Percentiles rank a stretch among this genome's conserved stretches.
Evolutionary conservation across 1,284 basidiomycete genomes (phyloP).

Genomic region (Schizopora paradoxa): DNA sequence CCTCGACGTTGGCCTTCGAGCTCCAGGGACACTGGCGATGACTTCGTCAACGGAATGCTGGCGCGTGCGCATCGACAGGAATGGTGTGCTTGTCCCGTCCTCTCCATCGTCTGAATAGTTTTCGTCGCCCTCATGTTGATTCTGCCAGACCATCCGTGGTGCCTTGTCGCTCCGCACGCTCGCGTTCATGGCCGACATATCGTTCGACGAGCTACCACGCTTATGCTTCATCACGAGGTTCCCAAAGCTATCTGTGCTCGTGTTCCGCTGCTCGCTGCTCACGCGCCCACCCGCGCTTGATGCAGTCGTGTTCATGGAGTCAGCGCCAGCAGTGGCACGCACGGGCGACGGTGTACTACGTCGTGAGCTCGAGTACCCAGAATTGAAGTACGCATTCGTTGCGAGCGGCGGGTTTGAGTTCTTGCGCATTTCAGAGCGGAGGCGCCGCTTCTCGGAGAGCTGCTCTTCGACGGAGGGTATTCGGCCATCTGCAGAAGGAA

Average conservation of each 20-base stretch:
- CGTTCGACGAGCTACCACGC: too few relatives aligned
- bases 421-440: conserved; percentile 9
- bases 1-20: conserved; percentile 12
- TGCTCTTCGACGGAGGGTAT: conserved; percentile 12
- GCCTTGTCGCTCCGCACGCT: too few relatives aligned
- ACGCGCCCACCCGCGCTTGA: too few relatives aligned
- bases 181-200: too few relatives aligned
- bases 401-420: background rate
- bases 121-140: background rate
- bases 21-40: conserved; percentile 13
- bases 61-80: background rate
- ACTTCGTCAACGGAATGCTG: conserved; percentile 1
- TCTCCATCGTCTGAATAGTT: background rate
- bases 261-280: too few relatives aligned
- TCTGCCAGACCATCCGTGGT: too few relatives aligned
- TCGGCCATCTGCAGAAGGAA: background rate
- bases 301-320: too few relatives aligned
- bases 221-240: too few relatives aligned
- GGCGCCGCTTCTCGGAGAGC: conserved; percentile 11
- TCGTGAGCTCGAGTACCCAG: background rate
- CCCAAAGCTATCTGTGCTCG: too few relatives aligned
- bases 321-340: too few relatives aligned
- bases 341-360: conserved; percentile 1
- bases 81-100: background rate
- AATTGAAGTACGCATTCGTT: background rate